Conservation (phyloP, 306 rosid species). For the Citrullus colocynthis region DNA sequence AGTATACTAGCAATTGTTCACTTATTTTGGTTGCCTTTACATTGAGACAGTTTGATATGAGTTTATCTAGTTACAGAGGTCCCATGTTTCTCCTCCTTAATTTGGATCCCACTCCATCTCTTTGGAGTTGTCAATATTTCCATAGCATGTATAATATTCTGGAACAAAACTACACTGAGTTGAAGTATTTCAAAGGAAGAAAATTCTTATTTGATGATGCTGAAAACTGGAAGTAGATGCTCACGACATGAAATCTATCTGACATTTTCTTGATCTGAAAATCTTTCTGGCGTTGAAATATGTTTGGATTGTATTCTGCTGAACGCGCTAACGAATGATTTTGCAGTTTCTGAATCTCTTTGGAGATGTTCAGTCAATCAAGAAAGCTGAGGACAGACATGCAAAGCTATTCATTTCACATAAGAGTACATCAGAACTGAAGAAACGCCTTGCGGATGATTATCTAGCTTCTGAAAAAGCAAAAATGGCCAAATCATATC, state of each 20-base stretch:
- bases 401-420: constrained; percentile 79
- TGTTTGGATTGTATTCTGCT: neutral
- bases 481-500: constrained; percentile 56
- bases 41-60: neutral
- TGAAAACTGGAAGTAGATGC: neutral
- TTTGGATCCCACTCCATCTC: neutral
- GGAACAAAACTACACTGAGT: neutral
- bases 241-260: neutral
- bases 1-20: neutral
- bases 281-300: neutral
- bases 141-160: neutral
- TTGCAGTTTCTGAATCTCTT: constrained; percentile 86
- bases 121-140: neutral
- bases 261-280: neutral
- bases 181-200: neutral
- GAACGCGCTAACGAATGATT: constrained; percentile 7
- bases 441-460: constrained; percentile 95
- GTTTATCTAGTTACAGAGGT: neutral
- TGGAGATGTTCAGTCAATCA: constrained; percentile 80
- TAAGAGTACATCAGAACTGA: constrained; percentile 75
- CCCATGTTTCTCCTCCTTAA: neutral
- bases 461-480: constrained; percentile 73
- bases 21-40: neutral
- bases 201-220: neutral
- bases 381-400: constrained; percentile 88